phyloP scores from a whole-genome alignment of 129 eudicot genomes.

The Deinandra increscens region DNA sequence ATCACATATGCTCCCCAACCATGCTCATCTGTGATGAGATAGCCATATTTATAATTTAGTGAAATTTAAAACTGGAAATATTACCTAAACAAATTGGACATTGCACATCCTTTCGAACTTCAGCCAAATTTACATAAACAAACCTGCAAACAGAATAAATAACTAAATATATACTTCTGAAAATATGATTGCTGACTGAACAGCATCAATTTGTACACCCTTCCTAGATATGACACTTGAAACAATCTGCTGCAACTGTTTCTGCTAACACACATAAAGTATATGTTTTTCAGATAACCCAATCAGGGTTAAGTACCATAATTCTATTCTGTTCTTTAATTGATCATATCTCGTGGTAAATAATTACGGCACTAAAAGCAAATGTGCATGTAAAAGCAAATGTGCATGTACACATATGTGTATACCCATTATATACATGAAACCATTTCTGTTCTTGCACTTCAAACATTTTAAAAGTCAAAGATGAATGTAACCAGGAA shows the following conservation, averaged over 20 bases:
- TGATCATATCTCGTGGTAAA: not conserved
- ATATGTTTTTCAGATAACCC: not conserved
- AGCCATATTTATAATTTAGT: not conserved
- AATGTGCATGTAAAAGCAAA: not conserved
- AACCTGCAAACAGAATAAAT: slow-evolving; percentile 46
- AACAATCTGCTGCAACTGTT: slow-evolving; percentile 3
- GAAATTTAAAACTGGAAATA: not conserved
- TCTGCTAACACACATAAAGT: slow-evolving; percentile 15
- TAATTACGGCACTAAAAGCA: not conserved
- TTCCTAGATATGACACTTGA: not conserved
- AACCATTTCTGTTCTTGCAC: not conserved
- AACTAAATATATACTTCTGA: not conserved
- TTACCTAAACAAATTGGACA: slow-evolving; percentile 86
- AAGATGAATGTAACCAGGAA: slow-evolving; percentile 13
- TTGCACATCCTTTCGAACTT: slow-evolving; percentile 86
- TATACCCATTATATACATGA: slow-evolving; percentile 7
- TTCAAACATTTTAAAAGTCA: not conserved
- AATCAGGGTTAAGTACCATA: slow-evolving; percentile 3
- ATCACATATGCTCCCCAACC: not conserved
- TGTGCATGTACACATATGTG: not conserved
- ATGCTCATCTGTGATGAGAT: not conserved
- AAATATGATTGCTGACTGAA: slow-evolving; percentile 8
- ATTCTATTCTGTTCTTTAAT: slow-evolving; percentile 3
- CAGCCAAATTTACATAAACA: slow-evolving; percentile 58
- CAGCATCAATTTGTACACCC: slow-evolving; percentile 7